Percentiles rank a stretch among this genome's conserved stretches.
Evolutionary conservation across 2,329 filamentous ascomycete species (phyloP).

Genomic region (Pseudogymnoascus sp.): DNA sequence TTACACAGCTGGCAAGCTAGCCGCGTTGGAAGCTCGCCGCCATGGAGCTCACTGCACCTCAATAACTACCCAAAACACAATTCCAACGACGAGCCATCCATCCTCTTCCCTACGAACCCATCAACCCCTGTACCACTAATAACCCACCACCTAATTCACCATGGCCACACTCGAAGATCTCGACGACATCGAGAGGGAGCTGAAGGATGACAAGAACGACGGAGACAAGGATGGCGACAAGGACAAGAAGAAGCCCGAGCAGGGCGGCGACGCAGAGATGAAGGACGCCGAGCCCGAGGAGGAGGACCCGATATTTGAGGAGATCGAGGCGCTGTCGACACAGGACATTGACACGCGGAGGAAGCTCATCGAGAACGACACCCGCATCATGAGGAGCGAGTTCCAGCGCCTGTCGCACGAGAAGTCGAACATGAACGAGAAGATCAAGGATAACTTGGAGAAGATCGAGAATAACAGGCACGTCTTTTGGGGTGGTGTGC

Average conservation of each 20-base stretch:
- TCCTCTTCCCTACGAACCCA: neutral
- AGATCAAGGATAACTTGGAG: conserved; percentile 97
- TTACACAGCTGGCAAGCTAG: neutral
- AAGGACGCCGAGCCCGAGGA: conserved; percentile 65
- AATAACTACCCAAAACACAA: conserved; percentile 2
- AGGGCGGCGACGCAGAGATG: conserved; percentile 62
- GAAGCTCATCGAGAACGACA: conserved; percentile 92
- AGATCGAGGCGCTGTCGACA: conserved; percentile 88
- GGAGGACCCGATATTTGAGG: conserved; percentile 80
- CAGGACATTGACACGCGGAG: conserved; percentile 87
- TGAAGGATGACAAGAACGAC: conserved; percentile 54
- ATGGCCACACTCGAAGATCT: conserved; percentile 75
- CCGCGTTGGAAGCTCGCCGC: conserved; percentile 6
- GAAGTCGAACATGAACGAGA: conserved; percentile 91
- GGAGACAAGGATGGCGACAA: conserved; percentile 48
- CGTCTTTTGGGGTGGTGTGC: conserved; percentile 20
- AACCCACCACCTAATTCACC: conserved; percentile 21
- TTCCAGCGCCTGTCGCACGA: conserved; percentile 89
- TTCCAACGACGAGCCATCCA: conserved; percentile 5
- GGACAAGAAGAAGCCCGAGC: conserved; percentile 43
- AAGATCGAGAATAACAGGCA: conserved; percentile 99
- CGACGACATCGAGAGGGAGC: conserved; percentile 63
- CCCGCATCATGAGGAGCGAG: conserved; percentile 97
- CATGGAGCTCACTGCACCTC: conserved; percentile 10
- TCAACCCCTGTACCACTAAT: neutral